Evolutionary conservation across 768 basidiomycete species (phyloP), one percentile per base, ranked within the genome.

Genomic region (Lactarius psammicola): DNA sequence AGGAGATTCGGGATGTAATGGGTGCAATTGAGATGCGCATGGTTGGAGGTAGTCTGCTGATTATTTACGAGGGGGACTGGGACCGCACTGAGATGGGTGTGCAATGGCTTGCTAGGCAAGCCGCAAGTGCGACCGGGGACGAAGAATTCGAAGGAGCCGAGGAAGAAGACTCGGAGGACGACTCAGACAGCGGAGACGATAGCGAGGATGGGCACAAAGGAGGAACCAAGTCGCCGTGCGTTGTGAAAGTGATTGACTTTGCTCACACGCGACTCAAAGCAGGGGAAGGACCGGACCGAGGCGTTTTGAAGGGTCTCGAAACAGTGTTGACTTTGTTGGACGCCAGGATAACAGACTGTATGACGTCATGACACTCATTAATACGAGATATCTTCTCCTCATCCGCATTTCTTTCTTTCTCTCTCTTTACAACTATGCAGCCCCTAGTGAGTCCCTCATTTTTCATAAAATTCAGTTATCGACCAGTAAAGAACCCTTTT

Each of bases 191-290:
- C 44, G 70, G 58, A 1, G 63, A 49, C 13, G 66, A 54, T 9
- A 33, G 56, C 36, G 54, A 34, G 0, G 63, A 40, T 31, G 56
- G 23, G 11, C n/a, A 6, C 10, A 23, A 11, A 4, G 46, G 34
- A 28, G 64, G 20, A n/a, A 9, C 17, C 2, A 23, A 42, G 4
- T 51, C 55, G 26, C 63, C 63, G 4, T 67, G 51, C 56, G 79
- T 81, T 17, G 80, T 97, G 66, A 88, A 88, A 69, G 77, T 97
- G 69, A 98, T 98, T 69, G 96, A 99, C 78, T 98, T 99, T 74
- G 95, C 95, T 8, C 96, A 98, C 75, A 89, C 94, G 2, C 78
- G 82, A 28, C 68, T 90, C 15, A 80, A 76, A 8, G 83, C 85
- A 0, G 92, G 89, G 0, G 71, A 85, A 70, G 95, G 95, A 4